Evolutionary conservation across 1,284 basidiomycete genomes (phyloP), one percentile per base, ranked within the genome.

Genomic region (Xanthoconium separans): DNA sequence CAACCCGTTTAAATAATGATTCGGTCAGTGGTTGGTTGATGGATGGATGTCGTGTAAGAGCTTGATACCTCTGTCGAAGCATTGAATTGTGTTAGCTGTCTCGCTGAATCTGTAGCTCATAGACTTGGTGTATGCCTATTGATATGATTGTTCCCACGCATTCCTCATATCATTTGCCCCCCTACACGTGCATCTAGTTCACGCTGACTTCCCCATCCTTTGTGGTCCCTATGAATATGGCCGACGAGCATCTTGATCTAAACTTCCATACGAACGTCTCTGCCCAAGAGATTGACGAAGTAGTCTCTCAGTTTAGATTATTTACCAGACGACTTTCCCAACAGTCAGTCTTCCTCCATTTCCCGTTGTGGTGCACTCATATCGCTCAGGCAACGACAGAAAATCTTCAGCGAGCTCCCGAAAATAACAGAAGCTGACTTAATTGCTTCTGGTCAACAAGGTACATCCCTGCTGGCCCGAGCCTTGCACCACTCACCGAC

Each of bases 1-100:
- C 61, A 88, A 85, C 58, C 85, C 85, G 12, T 87, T 87, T 80
- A 58, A 68, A 53, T 55, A 44, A 52, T 36, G 51, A 49, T 2
- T 13, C 43, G 36, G 44, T 41, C 36, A 16, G 9, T 47, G 37
- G 22, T 45, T 45, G 42, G 34, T 48, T 33, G 51, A 55, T 44
- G 54, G 6, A 16, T 37, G 16, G 16, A n/a, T 37, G 48, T 64
- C 45, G 30, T 53, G 60, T 56, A 65, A 77, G 70, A 64, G 58
- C 49, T 49, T 51, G 39, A 60, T 65, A 58, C 56, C 47, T 68
- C 55, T 59, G 64, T 68, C 58, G 57, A 60, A 57, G 61, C 52
- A 51, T 68, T 46, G 37, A 53, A 48, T 55, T 43, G 36, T 66
- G 54, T 62, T 59, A 27, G 47, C 53, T 70, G 57, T 69, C 56